These are phyloP conservation scores for Sporisorium graminicola DNA, from an alignment of 1,284 basidiomycete genomes.

Conservation along the genomic window DNA sequence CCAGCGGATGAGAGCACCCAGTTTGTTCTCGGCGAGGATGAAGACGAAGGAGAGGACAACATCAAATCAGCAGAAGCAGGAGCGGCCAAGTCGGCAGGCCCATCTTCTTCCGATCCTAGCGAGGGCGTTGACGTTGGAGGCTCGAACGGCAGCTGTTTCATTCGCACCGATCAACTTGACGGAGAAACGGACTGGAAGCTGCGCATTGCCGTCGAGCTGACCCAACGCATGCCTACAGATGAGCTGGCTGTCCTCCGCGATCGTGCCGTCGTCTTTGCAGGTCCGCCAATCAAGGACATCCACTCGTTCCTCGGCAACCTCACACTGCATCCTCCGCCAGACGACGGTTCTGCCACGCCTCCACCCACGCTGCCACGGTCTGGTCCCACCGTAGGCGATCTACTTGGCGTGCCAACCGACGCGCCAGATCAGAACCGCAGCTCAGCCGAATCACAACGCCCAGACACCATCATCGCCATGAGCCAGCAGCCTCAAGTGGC, in stretches of 20 bases:
- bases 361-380: slow-evolving; percentile 28
- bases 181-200: slow-evolving; percentile 99
- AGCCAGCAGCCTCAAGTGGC: slow-evolving; percentile 61
- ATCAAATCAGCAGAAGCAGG: slow-evolving; percentile 5
- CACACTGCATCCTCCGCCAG: slow-evolving; percentile 75
- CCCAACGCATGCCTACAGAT: slow-evolving; percentile 79
- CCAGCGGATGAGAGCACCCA: slow-evolving; percentile 20
- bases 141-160: slow-evolving; percentile 90
- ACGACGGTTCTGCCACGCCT: slow-evolving; percentile 24
- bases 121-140: slow-evolving; percentile 71
- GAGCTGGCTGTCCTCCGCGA: slow-evolving; percentile 76
- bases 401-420: slow-evolving; percentile 27
- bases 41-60: slow-evolving; percentile 25
- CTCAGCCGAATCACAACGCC: slow-evolving; percentile 32
- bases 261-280: slow-evolving; percentile 75
- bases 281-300: slow-evolving; percentile 95
- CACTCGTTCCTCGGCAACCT: slow-evolving; percentile 95
- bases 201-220: slow-evolving; percentile 85
- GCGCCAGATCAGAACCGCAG: slow-evolving; percentile 25
- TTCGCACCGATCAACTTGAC: slow-evolving; percentile 96
- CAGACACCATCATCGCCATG: slow-evolving; percentile 70
- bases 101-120: background rate
- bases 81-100: background rate
- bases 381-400: slow-evolving; percentile 71
- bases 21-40: slow-evolving; percentile 59